These are phyloP conservation scores for Fusarium papillatum DNA, from an alignment of 2,329 filamentous ascomycete species.

Conservation along the genomic window DNA sequence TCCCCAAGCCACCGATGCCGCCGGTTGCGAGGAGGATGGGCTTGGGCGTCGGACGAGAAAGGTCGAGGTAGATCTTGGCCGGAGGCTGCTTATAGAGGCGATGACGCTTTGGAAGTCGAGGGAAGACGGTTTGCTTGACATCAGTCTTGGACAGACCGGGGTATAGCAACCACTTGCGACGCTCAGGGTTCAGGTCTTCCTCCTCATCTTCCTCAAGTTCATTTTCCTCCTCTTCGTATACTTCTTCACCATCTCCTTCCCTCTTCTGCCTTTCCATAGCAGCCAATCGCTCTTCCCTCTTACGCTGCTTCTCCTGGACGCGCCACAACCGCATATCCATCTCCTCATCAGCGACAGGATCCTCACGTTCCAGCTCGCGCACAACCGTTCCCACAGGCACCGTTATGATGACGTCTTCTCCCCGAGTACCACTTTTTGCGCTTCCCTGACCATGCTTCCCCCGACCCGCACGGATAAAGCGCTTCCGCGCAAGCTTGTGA, in stretches of 20 bases:
- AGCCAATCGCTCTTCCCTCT: constrained; percentile 47
- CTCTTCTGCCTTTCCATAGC: constrained; percentile 49
- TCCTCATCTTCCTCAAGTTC: constrained; percentile 50
- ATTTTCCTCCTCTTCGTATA: constrained; percentile 31
- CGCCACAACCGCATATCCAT: constrained; percentile 50
- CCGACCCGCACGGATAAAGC: constrained; percentile 79
- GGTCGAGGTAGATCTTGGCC: constrained; percentile 79
- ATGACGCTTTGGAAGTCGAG: constrained; percentile 64
- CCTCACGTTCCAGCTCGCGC: constrained; percentile 82
- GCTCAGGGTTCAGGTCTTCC: constrained; percentile 58
- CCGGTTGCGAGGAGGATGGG: constrained; percentile 91
- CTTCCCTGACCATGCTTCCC: constrained; percentile 86
- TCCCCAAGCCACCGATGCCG: constrained; percentile 90
- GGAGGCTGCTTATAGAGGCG: constrained; percentile 76
- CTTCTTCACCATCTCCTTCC: constrained; percentile 32
- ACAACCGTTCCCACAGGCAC: constrained; percentile 96
- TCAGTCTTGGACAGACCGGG: constrained; percentile 81
- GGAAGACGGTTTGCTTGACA: constrained; percentile 67
- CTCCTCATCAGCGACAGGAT: constrained; percentile 80
- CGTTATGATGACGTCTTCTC: constrained; percentile 88
- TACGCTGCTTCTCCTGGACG: constrained; percentile 49
- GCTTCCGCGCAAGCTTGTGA: constrained; percentile 87
- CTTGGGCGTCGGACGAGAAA: constrained; percentile 82
- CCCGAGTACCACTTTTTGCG: constrained; percentile 80
- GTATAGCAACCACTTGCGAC: constrained; percentile 88